Percentiles rank a stretch among this genome's conserved stretches.
phyloP scores from a whole-genome alignment of 768 basidiomycete genomes.

The Lepiota brunneoincarnata region DNA sequence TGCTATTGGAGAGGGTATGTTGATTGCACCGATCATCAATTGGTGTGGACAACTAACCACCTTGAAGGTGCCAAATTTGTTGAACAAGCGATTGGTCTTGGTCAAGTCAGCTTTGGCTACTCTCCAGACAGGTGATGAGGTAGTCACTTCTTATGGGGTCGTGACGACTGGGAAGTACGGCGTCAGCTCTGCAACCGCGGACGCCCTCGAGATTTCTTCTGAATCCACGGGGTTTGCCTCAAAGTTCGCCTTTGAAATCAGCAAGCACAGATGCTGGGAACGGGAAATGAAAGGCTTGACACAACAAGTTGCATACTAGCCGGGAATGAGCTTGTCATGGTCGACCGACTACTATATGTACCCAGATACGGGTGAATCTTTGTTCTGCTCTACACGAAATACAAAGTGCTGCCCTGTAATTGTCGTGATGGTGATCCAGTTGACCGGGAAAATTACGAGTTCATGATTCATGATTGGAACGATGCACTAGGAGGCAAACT shows the following conservation, averaged over 20 bases:
- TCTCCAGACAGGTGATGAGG: constrained; percentile 34
- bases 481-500: too few relatives aligned
- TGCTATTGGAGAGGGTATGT: constrained; percentile 64
- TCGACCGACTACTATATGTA: too few relatives aligned
- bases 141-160: constrained; percentile 58
- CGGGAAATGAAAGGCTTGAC: constrained; percentile 60
- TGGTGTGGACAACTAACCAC: background rate
- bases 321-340: background rate
- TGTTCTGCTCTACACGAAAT: too few relatives aligned
- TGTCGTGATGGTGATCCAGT: too few relatives aligned
- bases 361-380: too few relatives aligned
- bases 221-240: constrained; percentile 51
- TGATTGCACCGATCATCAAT: background rate
- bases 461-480: too few relatives aligned
- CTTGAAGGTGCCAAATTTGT: constrained; percentile 46
- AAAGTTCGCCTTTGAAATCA: constrained; percentile 60
- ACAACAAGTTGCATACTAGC: constrained; percentile 44
- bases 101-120: constrained; percentile 40
- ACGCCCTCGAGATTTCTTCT: constrained; percentile 40
- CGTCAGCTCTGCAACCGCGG: constrained; percentile 34
- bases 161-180: constrained; percentile 58
- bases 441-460: too few relatives aligned
- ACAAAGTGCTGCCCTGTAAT: too few relatives aligned
- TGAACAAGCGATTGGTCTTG: constrained; percentile 41
- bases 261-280: constrained; percentile 63